A percentile compares a stretch with the other conserved stretches of the same genome.
Evolutionary conservation across 306 rosid species (phyloP).

Genomic region (Oemleria cerasiformis): DNA sequence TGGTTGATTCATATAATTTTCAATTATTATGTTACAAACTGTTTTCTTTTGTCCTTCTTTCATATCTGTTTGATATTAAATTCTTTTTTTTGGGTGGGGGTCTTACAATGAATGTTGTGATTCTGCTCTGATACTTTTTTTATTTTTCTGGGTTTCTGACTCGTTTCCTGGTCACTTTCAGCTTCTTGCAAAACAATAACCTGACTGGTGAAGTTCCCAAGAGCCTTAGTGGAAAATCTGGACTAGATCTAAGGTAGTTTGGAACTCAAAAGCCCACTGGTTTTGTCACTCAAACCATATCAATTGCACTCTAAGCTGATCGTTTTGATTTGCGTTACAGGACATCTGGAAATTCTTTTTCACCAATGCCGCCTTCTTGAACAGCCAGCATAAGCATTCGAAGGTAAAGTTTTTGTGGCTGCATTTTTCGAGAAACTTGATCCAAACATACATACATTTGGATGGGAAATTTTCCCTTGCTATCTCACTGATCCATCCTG

Average conservation of each 20-base stretch:
- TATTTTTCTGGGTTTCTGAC: constrained; percentile 18
- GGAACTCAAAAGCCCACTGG: neutral
- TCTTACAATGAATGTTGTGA: neutral
- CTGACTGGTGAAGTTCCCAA: constrained; percentile 78
- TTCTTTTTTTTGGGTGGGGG: neutral
- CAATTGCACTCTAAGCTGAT: constrained; percentile 27
- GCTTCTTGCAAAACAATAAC: constrained; percentile 83
- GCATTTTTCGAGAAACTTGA: constrained; percentile 22
- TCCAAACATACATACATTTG: constrained; percentile 6
- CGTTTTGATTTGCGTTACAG: constrained; percentile 42
- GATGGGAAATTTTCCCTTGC: constrained; percentile 24
- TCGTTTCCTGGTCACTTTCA: constrained; percentile 33
- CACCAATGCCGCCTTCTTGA: constrained; percentile 57
- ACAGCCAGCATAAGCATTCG: constrained; percentile 18
- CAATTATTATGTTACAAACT: neutral
- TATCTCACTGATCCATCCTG: constrained; percentile 28
- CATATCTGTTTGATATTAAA: neutral
- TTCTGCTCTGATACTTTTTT: neutral
- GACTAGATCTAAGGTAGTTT: constrained; percentile 53
- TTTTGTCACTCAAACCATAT: constrained; percentile 9
- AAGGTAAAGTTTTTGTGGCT: too few species aligned
- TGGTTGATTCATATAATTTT: neutral
- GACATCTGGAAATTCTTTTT: constrained; percentile 60
- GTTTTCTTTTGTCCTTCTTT: neutral
- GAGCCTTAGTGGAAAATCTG: constrained; percentile 58